These are phyloP conservation scores for Penicillium nucicola DNA, from an alignment of 495 filamentous ascomycete species.

Conservation along the genomic window DNA sequence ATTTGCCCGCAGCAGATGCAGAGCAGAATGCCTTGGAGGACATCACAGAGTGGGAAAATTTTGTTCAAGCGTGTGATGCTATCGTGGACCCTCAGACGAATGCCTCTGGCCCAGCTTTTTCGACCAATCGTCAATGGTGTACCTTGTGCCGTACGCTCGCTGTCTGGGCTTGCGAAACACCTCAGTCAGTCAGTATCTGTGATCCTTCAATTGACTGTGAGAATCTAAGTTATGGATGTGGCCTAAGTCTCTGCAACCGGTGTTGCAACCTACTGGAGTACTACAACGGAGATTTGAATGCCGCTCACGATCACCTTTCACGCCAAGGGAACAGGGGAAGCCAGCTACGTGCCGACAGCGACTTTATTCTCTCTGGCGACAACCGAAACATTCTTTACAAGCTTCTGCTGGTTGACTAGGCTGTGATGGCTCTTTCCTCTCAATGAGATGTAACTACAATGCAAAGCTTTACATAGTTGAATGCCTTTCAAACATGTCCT, in stretches of 20 bases:
- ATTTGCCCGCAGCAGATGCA: neutral
- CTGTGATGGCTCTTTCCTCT: too few species aligned
- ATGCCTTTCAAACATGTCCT: too few species aligned
- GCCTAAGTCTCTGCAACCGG: conserved; percentile 3
- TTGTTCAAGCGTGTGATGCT: neutral
- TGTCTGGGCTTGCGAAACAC: neutral
- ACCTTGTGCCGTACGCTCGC: conserved; percentile 8
- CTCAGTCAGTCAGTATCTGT: neutral
- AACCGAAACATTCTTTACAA: neutral
- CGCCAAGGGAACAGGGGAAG: neutral
- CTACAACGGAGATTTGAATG: conserved; percentile 3
- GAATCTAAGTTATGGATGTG: neutral
- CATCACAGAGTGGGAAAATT: neutral
- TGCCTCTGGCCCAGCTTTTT: neutral
- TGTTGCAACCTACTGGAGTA: neutral
- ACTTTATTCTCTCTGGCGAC: neutral
- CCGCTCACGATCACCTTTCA: neutral
- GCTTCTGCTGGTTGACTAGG: neutral
- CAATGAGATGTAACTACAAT: too few species aligned
- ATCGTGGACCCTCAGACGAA: neutral
- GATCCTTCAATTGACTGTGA: neutral
- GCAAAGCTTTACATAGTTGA: too few species aligned
- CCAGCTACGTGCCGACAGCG: conserved; percentile 6
- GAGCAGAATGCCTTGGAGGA: neutral
- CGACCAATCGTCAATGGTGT: conserved; percentile 5